A percentile compares a stretch with the other conserved stretches of the same genome.
phyloP scores from a whole-genome alignment of 805 yeast species.

The Ogataea sp. region DNA sequence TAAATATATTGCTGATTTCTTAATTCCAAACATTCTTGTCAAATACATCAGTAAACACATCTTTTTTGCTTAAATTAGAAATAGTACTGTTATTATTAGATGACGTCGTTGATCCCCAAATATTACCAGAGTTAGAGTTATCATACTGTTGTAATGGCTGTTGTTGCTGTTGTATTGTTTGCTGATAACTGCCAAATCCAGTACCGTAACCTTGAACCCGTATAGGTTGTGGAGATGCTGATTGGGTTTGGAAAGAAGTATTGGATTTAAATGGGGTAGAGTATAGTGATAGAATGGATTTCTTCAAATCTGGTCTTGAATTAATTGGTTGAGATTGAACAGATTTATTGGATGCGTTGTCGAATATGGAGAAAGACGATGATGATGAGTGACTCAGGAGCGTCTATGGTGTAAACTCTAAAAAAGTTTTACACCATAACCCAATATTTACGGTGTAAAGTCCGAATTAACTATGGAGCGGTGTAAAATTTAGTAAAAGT shows the following conservation, averaged over 20 bases:
- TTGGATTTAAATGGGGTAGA: constrained; percentile 30
- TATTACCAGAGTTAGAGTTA: too few species aligned
- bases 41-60: constrained; percentile 18
- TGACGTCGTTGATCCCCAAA: too few species aligned
- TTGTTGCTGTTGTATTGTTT: too few species aligned
- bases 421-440: too few species aligned
- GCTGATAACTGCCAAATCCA: too few species aligned
- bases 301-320: constrained; percentile 78
- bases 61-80: constrained; percentile 12
- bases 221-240: too few species aligned
- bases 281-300: constrained; percentile 84
- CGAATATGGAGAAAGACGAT: constrained; percentile 3
- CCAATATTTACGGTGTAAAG: too few species aligned
- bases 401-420: too few species aligned
- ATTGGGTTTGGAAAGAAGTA: too few species aligned
- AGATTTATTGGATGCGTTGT: not conserved
- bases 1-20: not conserved
- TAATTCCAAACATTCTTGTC: constrained; percentile 23
- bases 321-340: constrained; percentile 8
- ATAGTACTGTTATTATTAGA: constrained; percentile 5
- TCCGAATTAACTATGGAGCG: too few species aligned
- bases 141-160: not conserved
- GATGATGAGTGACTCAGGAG: constrained; percentile 2
- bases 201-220: too few species aligned
- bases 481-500: too few species aligned